Evolutionary conservation across 805 yeast genomes (phyloP).

Genomic region (Ogataea wickerhamii): DNA sequence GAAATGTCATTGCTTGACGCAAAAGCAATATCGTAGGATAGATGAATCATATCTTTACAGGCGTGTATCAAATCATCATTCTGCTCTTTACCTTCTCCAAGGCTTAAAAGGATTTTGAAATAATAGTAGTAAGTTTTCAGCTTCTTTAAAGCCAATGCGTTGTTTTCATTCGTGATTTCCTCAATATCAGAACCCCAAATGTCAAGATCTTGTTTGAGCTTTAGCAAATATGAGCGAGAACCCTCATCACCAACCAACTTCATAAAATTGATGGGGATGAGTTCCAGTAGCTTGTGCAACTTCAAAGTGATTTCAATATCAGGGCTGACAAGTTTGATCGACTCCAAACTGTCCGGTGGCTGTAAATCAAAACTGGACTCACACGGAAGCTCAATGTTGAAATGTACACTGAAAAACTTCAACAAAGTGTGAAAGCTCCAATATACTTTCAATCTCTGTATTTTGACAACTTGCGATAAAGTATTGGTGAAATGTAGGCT

Average conservation of each 20-base stretch:
- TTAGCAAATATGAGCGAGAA: slow-evolving; percentile 7
- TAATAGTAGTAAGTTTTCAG: slow-evolving; percentile 29
- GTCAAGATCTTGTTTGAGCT: slow-evolving; percentile 24
- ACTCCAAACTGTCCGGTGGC: slow-evolving; percentile 34
- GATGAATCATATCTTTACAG: slow-evolving; percentile 20
- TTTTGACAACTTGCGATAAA: slow-evolving; percentile 21
- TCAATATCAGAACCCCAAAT: slow-evolving; percentile 25
- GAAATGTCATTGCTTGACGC: slow-evolving; percentile 17
- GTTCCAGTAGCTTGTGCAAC: slow-evolving; percentile 30
- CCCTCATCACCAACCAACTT: slow-evolving; percentile 6
- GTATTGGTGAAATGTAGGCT: slow-evolving; percentile 7
- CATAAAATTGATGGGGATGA: slow-evolving; percentile 31
- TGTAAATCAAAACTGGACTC: slow-evolving; percentile 17
- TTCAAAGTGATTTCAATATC: slow-evolving; percentile 34
- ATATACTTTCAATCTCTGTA: slow-evolving; percentile 38
- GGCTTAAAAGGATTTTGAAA: slow-evolving; percentile 26
- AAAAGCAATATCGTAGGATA: slow-evolving; percentile 24
- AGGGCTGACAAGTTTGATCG: slow-evolving; percentile 31
- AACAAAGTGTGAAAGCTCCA: slow-evolving; percentile 41
- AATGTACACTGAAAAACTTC: slow-evolving; percentile 28
- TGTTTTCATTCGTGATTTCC: slow-evolving; percentile 21
- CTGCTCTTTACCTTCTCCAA: slow-evolving; percentile 7
- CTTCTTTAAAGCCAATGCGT: slow-evolving; percentile 23
- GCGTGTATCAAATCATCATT: slow-evolving; percentile 14
- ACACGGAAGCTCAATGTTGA: slow-evolving; percentile 20